These are phyloP conservation scores for Aspergillus floridensis DNA, from an alignment of 2,329 filamentous ascomycete genomes.

Conservation along the genomic window DNA sequence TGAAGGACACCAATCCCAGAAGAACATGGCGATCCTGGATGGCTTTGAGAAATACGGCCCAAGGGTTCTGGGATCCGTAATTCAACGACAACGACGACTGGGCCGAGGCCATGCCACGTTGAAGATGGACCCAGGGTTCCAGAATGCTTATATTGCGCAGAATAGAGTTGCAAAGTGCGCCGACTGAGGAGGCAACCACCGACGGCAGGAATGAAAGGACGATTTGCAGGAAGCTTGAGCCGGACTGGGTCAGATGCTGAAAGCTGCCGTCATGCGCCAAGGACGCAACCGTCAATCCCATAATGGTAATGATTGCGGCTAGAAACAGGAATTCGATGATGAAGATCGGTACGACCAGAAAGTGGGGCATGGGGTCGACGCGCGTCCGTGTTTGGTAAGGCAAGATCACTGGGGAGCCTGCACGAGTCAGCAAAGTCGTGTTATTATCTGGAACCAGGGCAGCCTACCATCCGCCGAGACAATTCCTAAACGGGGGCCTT, in stretches of 20 bases:
- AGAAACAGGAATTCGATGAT: constrained; percentile 34
- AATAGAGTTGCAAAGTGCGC: constrained; percentile 33
- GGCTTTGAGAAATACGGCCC: constrained; percentile 30
- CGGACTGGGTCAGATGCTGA: constrained; percentile 31
- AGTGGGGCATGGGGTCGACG: constrained; percentile 34
- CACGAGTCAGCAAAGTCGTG: not conserved
- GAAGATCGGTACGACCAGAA: constrained; percentile 34
- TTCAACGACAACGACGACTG: constrained; percentile 31
- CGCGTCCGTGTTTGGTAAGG: constrained; percentile 24
- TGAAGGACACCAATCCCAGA: constrained; percentile 28
- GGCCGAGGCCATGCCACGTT: constrained; percentile 29
- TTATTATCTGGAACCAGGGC: not conserved
- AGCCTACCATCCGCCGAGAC: constrained; percentile 29
- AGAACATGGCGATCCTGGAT: constrained; percentile 28
- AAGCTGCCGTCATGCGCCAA: constrained; percentile 30
- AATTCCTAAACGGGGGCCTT: constrained; percentile 30
- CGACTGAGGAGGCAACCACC: constrained; percentile 32
- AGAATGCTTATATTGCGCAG: constrained; percentile 35
- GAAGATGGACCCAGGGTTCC: constrained; percentile 37
- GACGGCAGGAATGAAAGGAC: constrained; percentile 33
- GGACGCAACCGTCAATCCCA: constrained; percentile 29
- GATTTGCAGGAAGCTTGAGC: constrained; percentile 32
- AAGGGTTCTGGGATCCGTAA: constrained; percentile 34
- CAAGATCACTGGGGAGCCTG: constrained; percentile 26
- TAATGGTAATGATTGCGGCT: constrained; percentile 30